These are phyloP conservation scores for Dothideomycetidae sp. DNA, from an alignment of 2,329 filamentous ascomycete species.

Conservation along the genomic window DNA sequence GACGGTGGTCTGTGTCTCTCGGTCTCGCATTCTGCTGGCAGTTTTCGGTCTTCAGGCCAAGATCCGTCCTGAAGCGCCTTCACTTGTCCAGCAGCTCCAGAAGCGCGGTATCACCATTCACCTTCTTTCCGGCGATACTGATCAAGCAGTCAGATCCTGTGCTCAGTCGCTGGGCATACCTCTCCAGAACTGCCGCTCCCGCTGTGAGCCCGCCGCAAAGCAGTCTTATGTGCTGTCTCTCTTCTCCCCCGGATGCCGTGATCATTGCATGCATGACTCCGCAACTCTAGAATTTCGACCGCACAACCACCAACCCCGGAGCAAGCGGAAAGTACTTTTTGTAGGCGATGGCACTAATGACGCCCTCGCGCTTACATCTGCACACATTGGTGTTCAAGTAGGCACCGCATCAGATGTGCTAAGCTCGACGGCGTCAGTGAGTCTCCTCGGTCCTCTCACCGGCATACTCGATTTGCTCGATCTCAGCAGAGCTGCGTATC, in stretches of 20 bases:
- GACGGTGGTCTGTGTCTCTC: constrained; percentile 43
- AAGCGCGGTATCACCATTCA: constrained; percentile 36
- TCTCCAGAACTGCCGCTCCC: constrained; percentile 26
- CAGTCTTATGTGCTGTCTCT: constrained; percentile 34
- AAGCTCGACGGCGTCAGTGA: constrained; percentile 51
- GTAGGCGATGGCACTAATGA: constrained; percentile 71
- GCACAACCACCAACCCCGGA: neutral
- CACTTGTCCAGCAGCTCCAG: constrained; percentile 38
- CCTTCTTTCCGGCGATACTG: constrained; percentile 44
- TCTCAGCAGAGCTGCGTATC: constrained; percentile 30
- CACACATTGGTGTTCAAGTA: constrained; percentile 58
- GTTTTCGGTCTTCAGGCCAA: constrained; percentile 37
- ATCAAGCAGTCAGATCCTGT: constrained; percentile 33
- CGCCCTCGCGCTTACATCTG: constrained; percentile 55
- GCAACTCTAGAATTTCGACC: constrained; percentile 16
- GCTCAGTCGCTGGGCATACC: constrained; percentile 32
- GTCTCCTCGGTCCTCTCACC: constrained; percentile 38
- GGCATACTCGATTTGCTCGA: constrained; percentile 47
- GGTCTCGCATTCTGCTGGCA: constrained; percentile 30
- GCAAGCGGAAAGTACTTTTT: constrained; percentile 44
- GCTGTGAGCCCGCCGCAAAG: constrained; percentile 41
- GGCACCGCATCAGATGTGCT: constrained; percentile 50
- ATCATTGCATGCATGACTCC: constrained; percentile 12
- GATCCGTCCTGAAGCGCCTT: constrained; percentile 36
- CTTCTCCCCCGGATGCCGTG: neutral